Conservation (phyloP, 768 basidiomycete species). For the Rhodotorula kratochvilovae region DNA sequence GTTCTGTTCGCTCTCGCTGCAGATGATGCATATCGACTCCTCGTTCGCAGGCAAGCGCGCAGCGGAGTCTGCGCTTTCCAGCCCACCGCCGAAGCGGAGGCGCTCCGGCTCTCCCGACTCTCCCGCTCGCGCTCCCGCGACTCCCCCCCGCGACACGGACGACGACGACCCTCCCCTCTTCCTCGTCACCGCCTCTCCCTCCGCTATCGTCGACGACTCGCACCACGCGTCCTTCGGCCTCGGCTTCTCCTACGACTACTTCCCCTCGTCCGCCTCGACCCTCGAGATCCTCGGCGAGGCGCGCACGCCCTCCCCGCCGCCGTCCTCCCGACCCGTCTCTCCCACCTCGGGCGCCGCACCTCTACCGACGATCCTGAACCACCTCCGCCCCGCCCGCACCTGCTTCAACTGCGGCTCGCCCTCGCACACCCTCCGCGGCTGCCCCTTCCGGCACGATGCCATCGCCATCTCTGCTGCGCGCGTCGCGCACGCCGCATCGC, state of each 20-base stretch:
- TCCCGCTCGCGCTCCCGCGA: neutral
- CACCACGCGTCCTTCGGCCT: slow-evolving; percentile 29
- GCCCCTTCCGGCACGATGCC: slow-evolving; percentile 21
- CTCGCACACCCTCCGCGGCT: neutral
- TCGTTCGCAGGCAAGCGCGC: neutral
- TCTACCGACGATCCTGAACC: slow-evolving; percentile 23
- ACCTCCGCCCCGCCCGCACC: slow-evolving; percentile 4
- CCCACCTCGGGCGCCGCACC: neutral
- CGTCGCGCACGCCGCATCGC: neutral
- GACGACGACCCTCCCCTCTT: slow-evolving; percentile 16
- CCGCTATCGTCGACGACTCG: slow-evolving; percentile 24
- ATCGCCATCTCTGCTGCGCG: neutral
- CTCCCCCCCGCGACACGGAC: neutral
- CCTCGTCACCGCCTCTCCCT: slow-evolving; percentile 23
- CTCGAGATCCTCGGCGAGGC: slow-evolving; percentile 26
- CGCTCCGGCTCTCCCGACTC: too few relatives aligned
- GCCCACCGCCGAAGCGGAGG: neutral
- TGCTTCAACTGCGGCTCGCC: slow-evolving; percentile 32
- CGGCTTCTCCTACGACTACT: slow-evolving; percentile 30
- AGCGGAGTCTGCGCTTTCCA: neutral
- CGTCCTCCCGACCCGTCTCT: neutral
- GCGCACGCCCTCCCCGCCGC: neutral
- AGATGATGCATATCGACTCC: too few relatives aligned
- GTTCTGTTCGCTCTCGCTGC: neutral
- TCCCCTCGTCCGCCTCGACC: neutral